Percentiles rank a stretch among this genome's conserved stretches.
phyloP scores from a whole-genome alignment of 2,329 filamentous ascomycete species.

The Incumbomyces lentus region DNA sequence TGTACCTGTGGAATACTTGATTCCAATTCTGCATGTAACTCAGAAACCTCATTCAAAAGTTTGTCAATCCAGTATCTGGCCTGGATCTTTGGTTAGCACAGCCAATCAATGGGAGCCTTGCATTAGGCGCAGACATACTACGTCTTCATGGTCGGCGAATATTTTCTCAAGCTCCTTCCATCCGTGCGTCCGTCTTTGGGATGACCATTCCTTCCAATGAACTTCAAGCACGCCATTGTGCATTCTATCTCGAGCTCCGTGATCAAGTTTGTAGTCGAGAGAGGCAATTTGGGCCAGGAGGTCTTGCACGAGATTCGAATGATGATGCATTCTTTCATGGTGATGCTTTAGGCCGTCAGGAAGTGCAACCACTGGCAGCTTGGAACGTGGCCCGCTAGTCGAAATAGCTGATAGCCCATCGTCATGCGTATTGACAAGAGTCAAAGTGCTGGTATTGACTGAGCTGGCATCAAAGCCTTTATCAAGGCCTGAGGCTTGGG shows the following conservation, averaged over 20 bases:
- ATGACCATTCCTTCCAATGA: constrained; percentile 5
- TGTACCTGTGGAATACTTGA: too few species aligned
- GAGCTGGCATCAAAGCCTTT: not conserved
- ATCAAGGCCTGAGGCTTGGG: not conserved
- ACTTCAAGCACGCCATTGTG: constrained; percentile 1
- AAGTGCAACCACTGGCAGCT: not conserved
- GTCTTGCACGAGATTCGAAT: constrained; percentile 3
- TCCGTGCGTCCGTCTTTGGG: not conserved
- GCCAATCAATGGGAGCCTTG: too few species aligned
- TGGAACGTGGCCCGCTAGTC: not conserved
- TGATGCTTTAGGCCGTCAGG: not conserved
- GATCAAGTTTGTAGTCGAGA: constrained; percentile 1
- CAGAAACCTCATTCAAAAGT: too few species aligned
- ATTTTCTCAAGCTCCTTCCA: not conserved
- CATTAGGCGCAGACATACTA: not conserved
- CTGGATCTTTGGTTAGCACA: too few species aligned
- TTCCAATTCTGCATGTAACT: too few species aligned
- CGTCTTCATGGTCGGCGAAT: not conserved
- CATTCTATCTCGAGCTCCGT: constrained; percentile 2
- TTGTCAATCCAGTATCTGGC: too few species aligned
- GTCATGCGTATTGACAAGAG: not conserved
- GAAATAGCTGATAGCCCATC: not conserved
- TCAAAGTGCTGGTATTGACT: not conserved
- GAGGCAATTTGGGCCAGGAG: not conserved
- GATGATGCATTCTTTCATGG: constrained; percentile 2